Evolutionary conservation across 139 green algal species (phyloP).

Genomic region (Chlamydomonas urium): DNA sequence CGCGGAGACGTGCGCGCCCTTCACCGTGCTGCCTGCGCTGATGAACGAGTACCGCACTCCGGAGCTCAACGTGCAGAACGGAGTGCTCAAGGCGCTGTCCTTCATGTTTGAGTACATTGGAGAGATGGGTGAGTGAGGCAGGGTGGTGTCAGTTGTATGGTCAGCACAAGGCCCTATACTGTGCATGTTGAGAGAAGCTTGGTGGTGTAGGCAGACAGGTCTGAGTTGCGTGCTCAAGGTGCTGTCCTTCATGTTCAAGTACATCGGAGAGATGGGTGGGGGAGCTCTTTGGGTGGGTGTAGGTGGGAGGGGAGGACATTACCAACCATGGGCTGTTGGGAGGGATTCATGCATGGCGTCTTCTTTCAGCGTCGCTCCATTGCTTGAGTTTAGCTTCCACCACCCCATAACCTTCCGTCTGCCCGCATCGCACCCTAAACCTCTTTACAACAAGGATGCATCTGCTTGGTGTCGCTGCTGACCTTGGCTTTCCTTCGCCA

Average conservation of each 20-base stretch:
- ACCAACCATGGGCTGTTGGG: no score
- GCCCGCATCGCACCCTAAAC: no score
- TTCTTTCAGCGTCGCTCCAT: no score
- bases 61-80: constrained; percentile 99
- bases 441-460: no score
- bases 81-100: constrained; percentile 94
- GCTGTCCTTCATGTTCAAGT: constrained; percentile 99
- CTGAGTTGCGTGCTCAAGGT: constrained; percentile 98
- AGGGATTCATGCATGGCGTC: no score
- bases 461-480: constrained; percentile 93
- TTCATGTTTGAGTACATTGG: constrained; percentile 99
- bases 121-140: no score
- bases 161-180: background rate
- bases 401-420: no score
- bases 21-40: constrained; percentile 98
- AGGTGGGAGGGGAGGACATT: no score
- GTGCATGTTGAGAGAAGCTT: background rate
- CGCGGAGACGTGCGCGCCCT: constrained; percentile 96
- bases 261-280: constrained; percentile 98
- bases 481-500: no score
- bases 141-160: background rate
- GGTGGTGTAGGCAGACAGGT: constrained; percentile 88
- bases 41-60: constrained; percentile 99
- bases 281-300: no score
- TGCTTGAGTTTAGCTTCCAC: no score